phyloP scores from a whole-genome alignment of 1,284 basidiomycete genomes.

The Earliella scabrosa region DNA sequence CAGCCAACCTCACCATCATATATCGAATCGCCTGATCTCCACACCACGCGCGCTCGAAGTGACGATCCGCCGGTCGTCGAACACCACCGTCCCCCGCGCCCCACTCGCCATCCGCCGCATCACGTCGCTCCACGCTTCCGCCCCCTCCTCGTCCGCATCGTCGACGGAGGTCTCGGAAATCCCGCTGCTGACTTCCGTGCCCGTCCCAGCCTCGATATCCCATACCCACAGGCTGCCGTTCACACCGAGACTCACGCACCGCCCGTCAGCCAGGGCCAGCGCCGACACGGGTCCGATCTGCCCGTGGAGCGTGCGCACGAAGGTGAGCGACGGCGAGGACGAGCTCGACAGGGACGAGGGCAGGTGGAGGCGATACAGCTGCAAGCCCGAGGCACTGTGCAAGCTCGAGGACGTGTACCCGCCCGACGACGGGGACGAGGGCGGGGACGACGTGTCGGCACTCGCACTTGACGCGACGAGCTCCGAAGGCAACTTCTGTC shows the following conservation, averaged over 20 bases:
- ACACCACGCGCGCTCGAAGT: slow-evolving; percentile 56
- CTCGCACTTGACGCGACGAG: background rate
- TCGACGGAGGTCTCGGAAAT: slow-evolving; percentile 13
- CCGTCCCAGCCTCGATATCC: slow-evolving; percentile 74
- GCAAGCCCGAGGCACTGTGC: slow-evolving; percentile 58
- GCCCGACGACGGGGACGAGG: slow-evolving; percentile 31
- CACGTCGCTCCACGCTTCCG: slow-evolving; percentile 11
- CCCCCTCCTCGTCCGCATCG: slow-evolving; percentile 1
- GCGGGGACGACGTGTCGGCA: slow-evolving; percentile 3
- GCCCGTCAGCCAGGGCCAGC: slow-evolving; percentile 75
- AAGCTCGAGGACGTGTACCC: slow-evolving; percentile 38
- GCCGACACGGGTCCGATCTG: slow-evolving; percentile 68
- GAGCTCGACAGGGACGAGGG: slow-evolving; percentile 52
- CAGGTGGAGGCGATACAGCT: slow-evolving; percentile 73
- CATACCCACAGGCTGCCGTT: slow-evolving; percentile 82
- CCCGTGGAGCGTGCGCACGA: slow-evolving; percentile 71
- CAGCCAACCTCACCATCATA: slow-evolving; percentile 7
- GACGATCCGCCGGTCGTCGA: slow-evolving; percentile 76
- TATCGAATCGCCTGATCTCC: slow-evolving; percentile 63
- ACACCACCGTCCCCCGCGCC: slow-evolving; percentile 55
- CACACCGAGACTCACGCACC: slow-evolving; percentile 72
- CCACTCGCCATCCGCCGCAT: slow-evolving; percentile 11
- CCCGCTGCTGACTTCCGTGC: slow-evolving; percentile 53
- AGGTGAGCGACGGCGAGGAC: slow-evolving; percentile 64
- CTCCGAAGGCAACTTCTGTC: slow-evolving; percentile 33